Evolutionary conservation across 179 eudicot species (phyloP).

Genomic region (Monotropa hypopitys): DNA sequence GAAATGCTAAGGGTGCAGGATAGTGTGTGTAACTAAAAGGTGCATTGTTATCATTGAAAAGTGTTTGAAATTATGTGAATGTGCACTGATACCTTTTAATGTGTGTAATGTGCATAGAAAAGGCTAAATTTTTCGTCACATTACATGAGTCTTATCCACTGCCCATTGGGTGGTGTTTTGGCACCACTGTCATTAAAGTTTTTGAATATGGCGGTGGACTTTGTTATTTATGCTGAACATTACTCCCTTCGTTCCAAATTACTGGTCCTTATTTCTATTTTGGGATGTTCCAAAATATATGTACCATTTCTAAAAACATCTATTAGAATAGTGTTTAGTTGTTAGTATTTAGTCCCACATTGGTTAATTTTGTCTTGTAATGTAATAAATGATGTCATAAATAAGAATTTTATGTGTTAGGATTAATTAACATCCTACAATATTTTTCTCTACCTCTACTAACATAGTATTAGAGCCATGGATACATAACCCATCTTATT

Average conservation of each 20-base stretch:
- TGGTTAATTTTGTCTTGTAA: too few relatives aligned
- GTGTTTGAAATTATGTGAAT: neutral
- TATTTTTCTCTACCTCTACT: too few relatives aligned
- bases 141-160: neutral
- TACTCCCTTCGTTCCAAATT: slow-evolving; percentile 7
- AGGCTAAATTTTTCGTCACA: neutral
- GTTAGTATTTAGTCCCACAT: too few relatives aligned
- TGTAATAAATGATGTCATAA: too few relatives aligned
- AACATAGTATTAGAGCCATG: too few relatives aligned
- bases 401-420: too few relatives aligned
- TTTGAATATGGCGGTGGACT: neutral
- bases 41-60: neutral
- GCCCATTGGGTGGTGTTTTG: neutral
- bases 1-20: neutral
- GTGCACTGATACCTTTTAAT: neutral
- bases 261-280: too few relatives aligned
- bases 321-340: too few relatives aligned
- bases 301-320: too few relatives aligned
- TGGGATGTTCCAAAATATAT: too few relatives aligned
- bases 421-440: too few relatives aligned
- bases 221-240: neutral
- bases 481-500: too few relatives aligned
- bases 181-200: neutral
- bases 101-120: neutral
- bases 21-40: neutral